Evolutionary conservation across 257 asterid species (phyloP).

Genomic region (Przewalskia tangutica): DNA sequence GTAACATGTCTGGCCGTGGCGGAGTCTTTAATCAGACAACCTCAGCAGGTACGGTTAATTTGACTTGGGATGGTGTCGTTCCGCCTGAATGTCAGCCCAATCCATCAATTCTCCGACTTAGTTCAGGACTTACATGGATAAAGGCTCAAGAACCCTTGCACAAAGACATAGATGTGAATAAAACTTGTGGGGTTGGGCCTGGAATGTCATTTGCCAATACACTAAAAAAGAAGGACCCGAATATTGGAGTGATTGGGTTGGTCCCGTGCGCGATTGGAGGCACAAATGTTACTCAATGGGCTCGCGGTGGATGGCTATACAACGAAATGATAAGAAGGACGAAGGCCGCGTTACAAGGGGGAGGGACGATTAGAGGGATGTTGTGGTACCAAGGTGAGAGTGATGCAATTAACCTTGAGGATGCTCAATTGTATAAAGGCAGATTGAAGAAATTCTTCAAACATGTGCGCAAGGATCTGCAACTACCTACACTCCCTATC

Average conservation of each 20-base stretch:
- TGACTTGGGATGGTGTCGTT: slow-evolving; percentile 2
- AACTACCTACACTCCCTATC: slow-evolving; percentile 12
- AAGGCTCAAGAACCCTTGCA: slow-evolving; percentile 29
- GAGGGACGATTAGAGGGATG: slow-evolving; percentile 20
- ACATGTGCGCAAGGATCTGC: slow-evolving; percentile 12
- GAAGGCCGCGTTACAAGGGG: background rate
- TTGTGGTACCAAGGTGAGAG: slow-evolving; percentile 42
- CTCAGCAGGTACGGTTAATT: background rate
- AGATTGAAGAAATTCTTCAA: slow-evolving; percentile 18
- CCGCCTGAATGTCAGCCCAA: slow-evolving; percentile 10
- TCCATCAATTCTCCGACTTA: slow-evolving; percentile 14
- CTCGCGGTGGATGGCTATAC: slow-evolving; percentile 15
- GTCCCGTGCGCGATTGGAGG: slow-evolving; percentile 41
- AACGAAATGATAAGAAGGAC: slow-evolving; percentile 17
- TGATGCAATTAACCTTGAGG: background rate
- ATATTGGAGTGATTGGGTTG: slow-evolving; percentile 17
- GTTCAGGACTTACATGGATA: slow-evolving; percentile 11
- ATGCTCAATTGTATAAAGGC: slow-evolving; percentile 17
- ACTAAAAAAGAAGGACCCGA: background rate
- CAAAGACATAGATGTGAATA: slow-evolving; percentile 19
- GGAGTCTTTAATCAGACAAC: background rate
- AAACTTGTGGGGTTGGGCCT: slow-evolving; percentile 26
- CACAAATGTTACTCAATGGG: slow-evolving; percentile 26
- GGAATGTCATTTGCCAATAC: slow-evolving; percentile 30
- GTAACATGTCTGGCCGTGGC: slow-evolving; percentile 19